Percentiles rank a stretch among this genome's conserved stretches.
Conservation (phyloP, 495 filamentous ascomycete species). For the Lindgomyces ingoldianus region DNA sequence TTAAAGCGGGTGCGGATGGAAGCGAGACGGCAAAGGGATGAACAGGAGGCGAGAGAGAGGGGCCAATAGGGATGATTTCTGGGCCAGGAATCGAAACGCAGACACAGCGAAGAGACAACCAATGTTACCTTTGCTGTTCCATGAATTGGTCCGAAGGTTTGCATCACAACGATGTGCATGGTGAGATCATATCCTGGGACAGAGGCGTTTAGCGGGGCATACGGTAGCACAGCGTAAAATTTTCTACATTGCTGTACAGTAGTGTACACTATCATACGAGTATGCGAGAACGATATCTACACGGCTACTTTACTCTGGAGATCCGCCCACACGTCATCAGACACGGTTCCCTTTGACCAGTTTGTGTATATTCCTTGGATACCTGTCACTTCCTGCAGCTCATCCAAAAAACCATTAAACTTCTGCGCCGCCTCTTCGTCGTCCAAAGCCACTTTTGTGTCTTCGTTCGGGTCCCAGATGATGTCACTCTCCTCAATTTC, state of each 20-base stretch:
- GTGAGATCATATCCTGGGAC: too few species aligned
- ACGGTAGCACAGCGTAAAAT: too few species aligned
- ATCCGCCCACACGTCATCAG: slow-evolving; percentile 35
- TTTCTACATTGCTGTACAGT: not conserved
- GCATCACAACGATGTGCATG: too few species aligned
- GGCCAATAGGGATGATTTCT: not conserved
- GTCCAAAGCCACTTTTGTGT: slow-evolving; percentile 65
- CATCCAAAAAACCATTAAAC: slow-evolving; percentile 53
- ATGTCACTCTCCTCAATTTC: slow-evolving; percentile 72
- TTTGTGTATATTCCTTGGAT: slow-evolving; percentile 44
- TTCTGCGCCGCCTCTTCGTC: slow-evolving; percentile 49
- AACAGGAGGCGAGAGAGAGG: slow-evolving; percentile 17
- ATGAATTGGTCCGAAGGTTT: too few species aligned
- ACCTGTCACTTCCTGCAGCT: slow-evolving; percentile 52
- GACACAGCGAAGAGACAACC: not conserved
- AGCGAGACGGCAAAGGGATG: slow-evolving; percentile 24
- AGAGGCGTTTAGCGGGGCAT: too few species aligned
- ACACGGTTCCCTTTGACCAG: slow-evolving; percentile 33
- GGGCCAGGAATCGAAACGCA: not conserved
- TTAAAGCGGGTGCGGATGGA: slow-evolving; percentile 33
- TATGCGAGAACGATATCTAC: not conserved
- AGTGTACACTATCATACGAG: slow-evolving; percentile 21
- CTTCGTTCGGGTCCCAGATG: slow-evolving; percentile 80
- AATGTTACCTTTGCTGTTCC: not conserved
- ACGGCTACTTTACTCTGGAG: slow-evolving; percentile 35